Base-by-base conservation (phyloP, 176 grass and related monocot species). In the Lolium rigidum region DNA sequence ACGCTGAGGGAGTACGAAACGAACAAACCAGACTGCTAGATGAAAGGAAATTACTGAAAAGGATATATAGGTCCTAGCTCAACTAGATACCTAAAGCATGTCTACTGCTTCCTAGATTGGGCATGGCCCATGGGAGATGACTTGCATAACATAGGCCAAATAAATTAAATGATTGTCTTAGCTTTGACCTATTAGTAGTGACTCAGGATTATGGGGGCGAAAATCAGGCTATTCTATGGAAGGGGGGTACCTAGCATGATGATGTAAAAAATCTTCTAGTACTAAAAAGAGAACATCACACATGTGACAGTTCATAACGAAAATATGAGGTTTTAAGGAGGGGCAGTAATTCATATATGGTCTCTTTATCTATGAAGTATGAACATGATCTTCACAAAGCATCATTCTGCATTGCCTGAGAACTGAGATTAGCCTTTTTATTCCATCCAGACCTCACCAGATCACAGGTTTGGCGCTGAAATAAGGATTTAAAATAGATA, bases 381-480 rank as follows among this genome's bases (percentile, higher is more conserved):
- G 12, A 75, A 51, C 72, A 9, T 22, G 35, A 41, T 39, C 72
- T 37, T 67, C 63, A 67, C 0, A 38, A 69, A 69, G 16, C 39
- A 18, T 69, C 15, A 37, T 50, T 74, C 14, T 24, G 47, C 14
- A 14, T 49, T 46, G 35, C 20, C 35, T 57, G 18, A 39, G 31
- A 5, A 4, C 58, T 63, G 41, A 35, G 49, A 76, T 54, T 17
- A 10, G 13, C 7, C 31, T 71, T 39, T 71, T 22, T 22, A 82
- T 71, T 82, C 46, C 46, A 52, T 81, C 25, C 16, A 38, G 68
- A 55, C 28, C 26, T 82, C 31, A 11, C 60, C 16, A 11, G 49
- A 66, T 80, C 43, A 80, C 46, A 80, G 61, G 60, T 11, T 11
- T 70, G 9, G 80, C 41, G 48, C 39, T 64, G 22, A 49, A 48